These are phyloP conservation scores for Begonia masoniana DNA, from an alignment of 306 rosid species.

Conservation along the genomic window DNA sequence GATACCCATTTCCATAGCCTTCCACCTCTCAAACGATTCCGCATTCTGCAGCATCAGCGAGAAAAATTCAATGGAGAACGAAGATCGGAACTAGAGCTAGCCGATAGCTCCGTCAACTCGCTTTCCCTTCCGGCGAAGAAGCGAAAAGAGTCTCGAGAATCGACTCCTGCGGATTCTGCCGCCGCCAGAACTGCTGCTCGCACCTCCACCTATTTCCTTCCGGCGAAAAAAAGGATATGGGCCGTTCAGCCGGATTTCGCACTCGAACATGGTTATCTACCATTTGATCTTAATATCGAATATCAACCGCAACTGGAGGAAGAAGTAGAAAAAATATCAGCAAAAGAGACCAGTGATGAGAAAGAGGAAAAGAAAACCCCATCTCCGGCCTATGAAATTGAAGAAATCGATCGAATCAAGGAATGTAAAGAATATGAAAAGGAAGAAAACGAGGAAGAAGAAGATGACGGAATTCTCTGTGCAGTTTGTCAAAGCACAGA, in stretches of 20 bases:
- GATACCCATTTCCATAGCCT: conserved; percentile 29
- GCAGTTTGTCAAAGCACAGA: conserved; percentile 77
- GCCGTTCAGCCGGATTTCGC: conserved; percentile 28
- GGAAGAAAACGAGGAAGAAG: conserved; percentile 4
- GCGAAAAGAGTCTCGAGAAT: conserved; percentile 42
- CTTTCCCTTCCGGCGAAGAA: conserved; percentile 55
- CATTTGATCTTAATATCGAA: conserved; percentile 50
- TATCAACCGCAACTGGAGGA: conserved; percentile 20
- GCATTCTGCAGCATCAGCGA: conserved; percentile 33
- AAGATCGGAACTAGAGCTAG: neutral
- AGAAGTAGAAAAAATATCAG: neutral
- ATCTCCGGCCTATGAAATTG: neutral
- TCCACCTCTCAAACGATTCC: conserved; percentile 58
- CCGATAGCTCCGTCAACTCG: neutral
- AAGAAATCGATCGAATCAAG: conserved; percentile 1
- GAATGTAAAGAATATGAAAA: neutral
- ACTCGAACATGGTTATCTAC: conserved; percentile 1
- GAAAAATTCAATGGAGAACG: conserved; percentile 3
- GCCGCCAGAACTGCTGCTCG: neutral
- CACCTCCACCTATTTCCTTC: conserved; percentile 26
- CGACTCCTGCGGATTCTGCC: conserved; percentile 4
- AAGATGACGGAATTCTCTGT: conserved; percentile 51
- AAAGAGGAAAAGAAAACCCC: neutral
- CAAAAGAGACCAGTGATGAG: neutral
- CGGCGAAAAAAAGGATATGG: conserved; percentile 71